A percentile compares a stretch with the other conserved stretches of the same genome.
phyloP scores from a whole-genome alignment of 2,329 filamentous ascomycete genomes.

The Colletotrichum cuscutae region DNA sequence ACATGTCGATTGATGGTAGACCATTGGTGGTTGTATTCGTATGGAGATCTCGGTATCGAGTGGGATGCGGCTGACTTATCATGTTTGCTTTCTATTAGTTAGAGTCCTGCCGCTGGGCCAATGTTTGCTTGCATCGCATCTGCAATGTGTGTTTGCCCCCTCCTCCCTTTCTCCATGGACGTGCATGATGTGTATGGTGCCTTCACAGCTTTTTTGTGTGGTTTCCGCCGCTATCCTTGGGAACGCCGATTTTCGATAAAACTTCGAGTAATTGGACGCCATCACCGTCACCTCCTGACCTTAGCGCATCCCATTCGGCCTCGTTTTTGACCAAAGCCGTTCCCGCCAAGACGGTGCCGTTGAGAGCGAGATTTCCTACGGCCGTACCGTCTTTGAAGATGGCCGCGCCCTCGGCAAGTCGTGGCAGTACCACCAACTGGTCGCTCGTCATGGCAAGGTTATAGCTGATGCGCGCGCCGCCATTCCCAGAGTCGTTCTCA shows the following conservation, averaged over 20 bases:
- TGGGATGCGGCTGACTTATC: slow-evolving; percentile 1
- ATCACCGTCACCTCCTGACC: slow-evolving; percentile 37
- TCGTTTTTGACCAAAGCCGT: slow-evolving; percentile 71
- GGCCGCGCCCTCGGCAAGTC: slow-evolving; percentile 60
- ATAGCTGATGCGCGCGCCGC: slow-evolving; percentile 68
- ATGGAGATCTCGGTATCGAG: slow-evolving; percentile 1
- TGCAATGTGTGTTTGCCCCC: slow-evolving; percentile 1
- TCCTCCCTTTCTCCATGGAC: background rate
- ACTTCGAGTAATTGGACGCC: slow-evolving; percentile 46
- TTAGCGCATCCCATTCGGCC: slow-evolving; percentile 66
- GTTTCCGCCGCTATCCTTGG: slow-evolving; percentile 8
- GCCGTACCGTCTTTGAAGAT: slow-evolving; percentile 43
- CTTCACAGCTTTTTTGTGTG: slow-evolving; percentile 23
- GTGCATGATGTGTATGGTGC: background rate
- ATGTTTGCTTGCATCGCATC: slow-evolving; percentile 12
- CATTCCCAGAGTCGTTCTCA: slow-evolving; percentile 40
- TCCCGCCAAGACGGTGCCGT: slow-evolving; percentile 72
- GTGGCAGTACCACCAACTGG: slow-evolving; percentile 64
- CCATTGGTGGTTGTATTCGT: background rate
- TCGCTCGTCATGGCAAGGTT: slow-evolving; percentile 69
- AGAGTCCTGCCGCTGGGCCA: slow-evolving; percentile 31
- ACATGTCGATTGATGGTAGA: background rate
- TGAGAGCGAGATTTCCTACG: slow-evolving; percentile 60
- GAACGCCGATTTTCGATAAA: slow-evolving; percentile 53
- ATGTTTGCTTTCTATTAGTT: slow-evolving; percentile 24